Base-by-base conservation (phyloP, 805 yeast genomes). In the Crinitomyces ghanaensis region DNA sequence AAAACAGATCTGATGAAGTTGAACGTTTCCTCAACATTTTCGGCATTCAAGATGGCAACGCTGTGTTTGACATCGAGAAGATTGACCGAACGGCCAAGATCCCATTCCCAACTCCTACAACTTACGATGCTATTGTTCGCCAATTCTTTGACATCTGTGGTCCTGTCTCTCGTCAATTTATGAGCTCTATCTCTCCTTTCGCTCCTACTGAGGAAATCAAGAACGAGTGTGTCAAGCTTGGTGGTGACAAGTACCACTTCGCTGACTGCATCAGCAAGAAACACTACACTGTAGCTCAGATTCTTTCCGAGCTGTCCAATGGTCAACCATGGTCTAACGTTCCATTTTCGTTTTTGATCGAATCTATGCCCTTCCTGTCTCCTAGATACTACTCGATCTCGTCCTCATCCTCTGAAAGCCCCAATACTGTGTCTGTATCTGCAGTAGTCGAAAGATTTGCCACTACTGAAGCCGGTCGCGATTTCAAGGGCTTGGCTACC, bases 361-460 rank as follows among this genome's bases (percentile, higher is more conserved):
- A 88, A 62, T 68, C 78, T 19, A 56, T 91, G 41, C 71, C 85
- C 27, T 81, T 74, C 45, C 63, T 91, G 50, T 93, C 80, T 56
- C 95, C 96, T 26, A 85, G 98, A 58, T 88, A 84, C 62, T 88
- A 88, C 60, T 88, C 97, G 15, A 88, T 88, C 45, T 86, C 96
- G 2, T 86, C 96, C 1, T 83, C 95, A 4, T 77, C 93, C 1
- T 57, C 73, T 33, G 67, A 74, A 36, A 91, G 83, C 50, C 82
- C 82, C 53, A 68, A 76, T 33, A 67, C 70, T 13, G 68, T 86
- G 37, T 84, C 83, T 45, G 66, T 86, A 39, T 88, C 97, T 13
- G 95, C 95, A 2, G 93, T 86, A 33, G 95, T 88, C 27, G 97
- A 91, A 62, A 70, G 75, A 31, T 68, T 43, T 18, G 45, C 50